Evolutionary conservation across 1,139 yeast species (phyloP), one percentile per base, ranked within the genome.

Genomic region (Sugiyamaella sp.): DNA sequence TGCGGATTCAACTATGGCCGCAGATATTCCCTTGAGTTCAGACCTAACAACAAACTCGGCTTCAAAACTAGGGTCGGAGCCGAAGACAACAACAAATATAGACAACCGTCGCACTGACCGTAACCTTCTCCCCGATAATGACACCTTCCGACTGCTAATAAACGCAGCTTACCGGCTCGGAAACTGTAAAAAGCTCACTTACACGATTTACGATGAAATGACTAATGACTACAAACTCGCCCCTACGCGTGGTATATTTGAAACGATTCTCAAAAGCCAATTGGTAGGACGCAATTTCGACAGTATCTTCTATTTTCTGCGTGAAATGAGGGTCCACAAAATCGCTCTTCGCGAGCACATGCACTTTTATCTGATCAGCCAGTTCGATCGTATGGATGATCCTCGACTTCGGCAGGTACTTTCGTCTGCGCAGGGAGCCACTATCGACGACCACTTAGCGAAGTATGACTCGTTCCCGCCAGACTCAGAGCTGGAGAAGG

Each of bases 101-200:
- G n/a, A n/a, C n/a, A n/a, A n/a, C n/a, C n/a, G n/a, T n/a, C n/a
- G n/a, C n/a, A n/a, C n/a, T n/a, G n/a, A n/a, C n/a, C n/a, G n/a
- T 10, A 51, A 38, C 2, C 56, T 62, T 25, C 25, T 3, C 22
- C 68, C 70, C 2, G 49, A 64, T 44, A 17, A 16, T 1, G 53
- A 41, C 16, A 70, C 73, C 1, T 60, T 66, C 29, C 63, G 63
- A 40, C 51, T 61, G 8, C 61, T 70, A 8, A 59, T 64, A 17
- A 58, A 58, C 21, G 60, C 67, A 1, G 68, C 70, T 2, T 62
- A 55, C 39, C 57, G 66, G 12, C 55, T 68, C 43, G 66, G 70
- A 5, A 66, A 68, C 48, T 58, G 70, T 22, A 68, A 70, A 50
- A 61, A 64, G 33, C 60, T 67, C n/a, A 51, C 63, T 16, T 59